Evolutionary conservation across 805 yeast species (phyloP), one percentile per base, ranked within the genome.

Genomic region (Wickerhamomyces chambardii): DNA sequence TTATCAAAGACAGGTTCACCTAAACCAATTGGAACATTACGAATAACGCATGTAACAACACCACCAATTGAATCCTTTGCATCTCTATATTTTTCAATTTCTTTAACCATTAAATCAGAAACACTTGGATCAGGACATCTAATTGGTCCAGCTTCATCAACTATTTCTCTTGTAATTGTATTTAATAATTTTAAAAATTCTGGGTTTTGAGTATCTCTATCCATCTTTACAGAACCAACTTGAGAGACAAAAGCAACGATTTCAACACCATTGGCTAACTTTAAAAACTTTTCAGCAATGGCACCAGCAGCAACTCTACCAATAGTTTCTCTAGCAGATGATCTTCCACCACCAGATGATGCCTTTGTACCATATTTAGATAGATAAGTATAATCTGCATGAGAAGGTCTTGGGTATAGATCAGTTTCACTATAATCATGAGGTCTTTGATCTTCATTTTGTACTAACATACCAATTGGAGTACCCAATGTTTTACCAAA

Each of bases 271-370:
- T 82, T 78, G 36, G 84, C 82, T 48, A 81, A 77, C 33, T 63
- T 55, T 53, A 92, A 71, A 44, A 85, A 79, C 63, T 89, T 90
- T 61, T 92, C 98, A 33, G 98, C 98, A 59, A 92, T 78, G 34
- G 96, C 97, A 53, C 97, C 97, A 8, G 97, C 97, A 32, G 97
- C 97, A 36, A 92, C 98, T 61, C 98, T 77, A 38, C 98, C 98
- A 50, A 92, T 92, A 30, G 98, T 92, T 64, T 92, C 98, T 61
- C 98, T 78, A 8, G 98, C 98, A 31, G 90, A 78, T 11, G 97
- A 83, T 56, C 98, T 77, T 43, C 98, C 98, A 53, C 98, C 98
- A 35, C 98, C 98, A 27, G 94, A 81, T 5, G 95, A 75, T 5
- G 97, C 94, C 64, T 92, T 92, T 47, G 78, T 71, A 30, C 96